Evolutionary conservation across 169 alveolate species (phyloP).

Genomic region (Cryptosporidium parvum): DNA sequence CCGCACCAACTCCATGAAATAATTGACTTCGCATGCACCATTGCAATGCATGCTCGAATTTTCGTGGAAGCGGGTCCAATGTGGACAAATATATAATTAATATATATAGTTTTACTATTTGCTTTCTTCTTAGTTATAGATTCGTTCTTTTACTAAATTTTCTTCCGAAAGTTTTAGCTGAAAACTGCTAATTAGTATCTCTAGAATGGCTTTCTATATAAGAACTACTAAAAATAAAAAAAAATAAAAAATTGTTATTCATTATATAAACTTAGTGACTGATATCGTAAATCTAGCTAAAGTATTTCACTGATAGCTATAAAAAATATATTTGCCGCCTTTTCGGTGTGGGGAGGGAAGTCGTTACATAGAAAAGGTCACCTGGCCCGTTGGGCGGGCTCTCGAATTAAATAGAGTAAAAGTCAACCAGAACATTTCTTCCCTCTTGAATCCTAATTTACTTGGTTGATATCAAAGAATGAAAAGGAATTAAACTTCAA

Average conservation of each 20-base stretch:
- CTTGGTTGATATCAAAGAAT: neutral
- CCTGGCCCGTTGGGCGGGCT: neutral
- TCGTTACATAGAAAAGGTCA: neutral
- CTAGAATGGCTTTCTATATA: too few relatives aligned
- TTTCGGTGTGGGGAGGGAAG: neutral
- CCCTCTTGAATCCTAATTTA: neutral
- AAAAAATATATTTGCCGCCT: neutral
- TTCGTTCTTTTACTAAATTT: too few relatives aligned
- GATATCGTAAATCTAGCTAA: neutral
- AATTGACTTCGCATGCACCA: too few relatives aligned
- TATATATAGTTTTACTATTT: neutral
- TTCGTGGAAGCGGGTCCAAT: neutral
- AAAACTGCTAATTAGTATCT: too few relatives aligned
- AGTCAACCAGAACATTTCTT: too few relatives aligned
- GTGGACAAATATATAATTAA: conserved; percentile 1
- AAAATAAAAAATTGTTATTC: neutral
- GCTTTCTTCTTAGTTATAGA: too few relatives aligned
- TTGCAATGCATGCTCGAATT: neutral
- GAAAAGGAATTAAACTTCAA: neutral
- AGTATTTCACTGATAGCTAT: neutral
- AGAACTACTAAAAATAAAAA: neutral
- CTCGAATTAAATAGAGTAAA: neutral
- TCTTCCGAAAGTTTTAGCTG: too few relatives aligned
- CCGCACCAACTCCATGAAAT: neutral
- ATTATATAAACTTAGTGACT: neutral